These are phyloP conservation scores for Phytopythium delawarense DNA, from an alignment of 352 stramenopile genomes.

Conservation along the genomic window DNA sequence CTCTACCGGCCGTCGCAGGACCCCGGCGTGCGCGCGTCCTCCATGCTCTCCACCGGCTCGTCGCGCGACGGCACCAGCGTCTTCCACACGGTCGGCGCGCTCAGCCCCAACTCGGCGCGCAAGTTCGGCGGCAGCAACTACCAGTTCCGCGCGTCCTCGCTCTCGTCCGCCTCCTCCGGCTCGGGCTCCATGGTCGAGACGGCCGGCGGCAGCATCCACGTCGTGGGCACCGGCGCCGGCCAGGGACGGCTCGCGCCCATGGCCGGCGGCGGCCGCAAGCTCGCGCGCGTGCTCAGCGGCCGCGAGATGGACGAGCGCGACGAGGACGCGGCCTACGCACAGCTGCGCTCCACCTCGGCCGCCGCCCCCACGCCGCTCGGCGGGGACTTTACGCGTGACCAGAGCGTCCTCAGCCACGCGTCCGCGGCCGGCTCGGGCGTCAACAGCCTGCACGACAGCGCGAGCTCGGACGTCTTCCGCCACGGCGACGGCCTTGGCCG, in stretches of 20 bases:
- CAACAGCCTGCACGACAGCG: constrained; percentile 12
- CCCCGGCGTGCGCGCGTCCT: constrained; percentile 28
- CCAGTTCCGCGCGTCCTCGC: constrained; percentile 23
- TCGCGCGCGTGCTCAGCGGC: constrained; percentile 11
- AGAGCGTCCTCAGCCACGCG: neutral
- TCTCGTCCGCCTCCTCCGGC: constrained; percentile 1
- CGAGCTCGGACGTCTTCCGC: constrained; percentile 3
- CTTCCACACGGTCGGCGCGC: constrained; percentile 34
- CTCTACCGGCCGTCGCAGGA: constrained; percentile 11
- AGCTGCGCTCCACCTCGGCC: constrained; percentile 27
- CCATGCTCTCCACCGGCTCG: constrained; percentile 18
- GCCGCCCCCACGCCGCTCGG: neutral
- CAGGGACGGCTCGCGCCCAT: neutral
- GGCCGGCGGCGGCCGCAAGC: constrained; percentile 11
- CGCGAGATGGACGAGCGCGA: constrained; percentile 27
- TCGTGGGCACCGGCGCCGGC: neutral
- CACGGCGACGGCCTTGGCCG: constrained; percentile 7
- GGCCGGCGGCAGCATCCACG: neutral
- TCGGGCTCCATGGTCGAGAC: neutral
- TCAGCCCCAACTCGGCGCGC: constrained; percentile 24
- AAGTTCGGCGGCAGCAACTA: constrained; percentile 32
- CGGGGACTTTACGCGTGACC: neutral
- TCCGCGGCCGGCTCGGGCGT: neutral
- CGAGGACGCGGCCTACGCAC: constrained; percentile 30
- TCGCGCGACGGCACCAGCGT: constrained; percentile 19